phyloP scores from a whole-genome alignment of 108 stramenopile species.

The Chaetoceros muelleri region DNA sequence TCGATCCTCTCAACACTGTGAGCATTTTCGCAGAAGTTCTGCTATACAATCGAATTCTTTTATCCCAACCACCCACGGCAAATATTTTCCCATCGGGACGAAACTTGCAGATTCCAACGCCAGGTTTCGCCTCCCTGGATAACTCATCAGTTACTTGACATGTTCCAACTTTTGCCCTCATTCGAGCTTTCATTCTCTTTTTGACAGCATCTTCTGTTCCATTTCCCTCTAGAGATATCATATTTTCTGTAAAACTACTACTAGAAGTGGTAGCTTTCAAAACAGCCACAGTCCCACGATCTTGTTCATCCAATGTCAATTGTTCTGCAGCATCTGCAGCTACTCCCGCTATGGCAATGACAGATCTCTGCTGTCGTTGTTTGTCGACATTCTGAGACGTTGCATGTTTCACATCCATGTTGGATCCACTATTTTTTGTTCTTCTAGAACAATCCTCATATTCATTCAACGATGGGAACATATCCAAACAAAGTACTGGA shows the following conservation, averaged over 20 bases:
- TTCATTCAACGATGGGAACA: slow-evolving; percentile 24
- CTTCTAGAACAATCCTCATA: not conserved
- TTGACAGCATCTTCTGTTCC: slow-evolving; percentile 1
- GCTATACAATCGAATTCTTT: slow-evolving; percentile 56
- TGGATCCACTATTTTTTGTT: not conserved
- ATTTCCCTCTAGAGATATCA: not conserved
- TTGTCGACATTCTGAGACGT: not conserved
- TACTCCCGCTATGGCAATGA: slow-evolving; percentile 62
- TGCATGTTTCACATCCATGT: too few relatives aligned
- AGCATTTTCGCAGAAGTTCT: slow-evolving; percentile 10
- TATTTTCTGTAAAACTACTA: too few relatives aligned
- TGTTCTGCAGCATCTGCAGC: slow-evolving; percentile 63
- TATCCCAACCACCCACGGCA: slow-evolving; percentile 83
- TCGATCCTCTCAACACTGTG: not conserved
- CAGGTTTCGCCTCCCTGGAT: slow-evolving; percentile 45
- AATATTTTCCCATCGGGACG: slow-evolving; percentile 68
- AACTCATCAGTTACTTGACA: slow-evolving; percentile 29
- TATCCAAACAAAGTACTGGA: slow-evolving; percentile 62
- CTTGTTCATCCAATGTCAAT: slow-evolving; percentile 25
- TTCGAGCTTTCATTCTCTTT: slow-evolving; percentile 12
- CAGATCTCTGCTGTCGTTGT: slow-evolving; percentile 5
- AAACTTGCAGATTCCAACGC: slow-evolving; percentile 59
- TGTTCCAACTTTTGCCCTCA: slow-evolving; percentile 42
- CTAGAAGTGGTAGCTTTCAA: slow-evolving; percentile 30
- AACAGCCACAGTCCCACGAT: slow-evolving; percentile 46